A percentile compares a stretch with the other conserved stretches of the same genome.
Evolutionary conservation across 495 filamentous ascomycete genomes (phyloP).

Genomic region (Penicillium canariense): DNA sequence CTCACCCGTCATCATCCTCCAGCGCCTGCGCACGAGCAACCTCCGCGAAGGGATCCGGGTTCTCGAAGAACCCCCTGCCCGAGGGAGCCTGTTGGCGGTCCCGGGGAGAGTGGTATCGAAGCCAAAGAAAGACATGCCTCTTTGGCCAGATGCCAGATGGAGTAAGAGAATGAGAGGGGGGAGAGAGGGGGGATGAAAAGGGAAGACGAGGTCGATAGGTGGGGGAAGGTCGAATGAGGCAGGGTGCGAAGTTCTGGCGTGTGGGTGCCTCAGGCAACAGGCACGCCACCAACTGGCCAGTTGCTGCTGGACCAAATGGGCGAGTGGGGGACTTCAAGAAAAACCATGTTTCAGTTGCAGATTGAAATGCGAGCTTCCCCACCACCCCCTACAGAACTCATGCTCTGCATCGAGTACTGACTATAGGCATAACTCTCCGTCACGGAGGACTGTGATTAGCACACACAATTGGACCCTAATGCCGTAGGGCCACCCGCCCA

Average conservation of each 20-base stretch:
- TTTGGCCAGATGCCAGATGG: conserved; percentile 18
- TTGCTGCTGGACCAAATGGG: no score
- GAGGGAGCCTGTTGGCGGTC: conserved; percentile 42
- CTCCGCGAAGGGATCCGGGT: conserved; percentile 84
- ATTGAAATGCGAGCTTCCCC: no score
- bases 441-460: no score
- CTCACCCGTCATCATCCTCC: conserved; percentile 74
- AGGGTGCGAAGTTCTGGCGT: conserved; percentile 19
- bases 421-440: no score
- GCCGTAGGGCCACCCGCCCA: no score
- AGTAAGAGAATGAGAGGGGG: conserved; percentile 13
- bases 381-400: no score
- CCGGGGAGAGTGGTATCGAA: conserved; percentile 66
- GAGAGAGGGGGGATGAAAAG: conserved; percentile 9
- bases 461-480: no score
- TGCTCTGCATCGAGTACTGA: no score
- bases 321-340: no score
- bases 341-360: no score
- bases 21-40: conserved; percentile 55
- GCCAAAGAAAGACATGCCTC: conserved; percentile 80
- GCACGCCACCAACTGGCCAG: not conserved
- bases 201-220: conserved; percentile 6
- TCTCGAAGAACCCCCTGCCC: conserved; percentile 75
- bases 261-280: conserved; percentile 10
- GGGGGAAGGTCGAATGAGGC: conserved; percentile 8